Percentiles rank a stretch among this genome's conserved stretches.
Evolutionary conservation across 148 eudicot species (phyloP).

Genomic region (Silene uniflora): DNA sequence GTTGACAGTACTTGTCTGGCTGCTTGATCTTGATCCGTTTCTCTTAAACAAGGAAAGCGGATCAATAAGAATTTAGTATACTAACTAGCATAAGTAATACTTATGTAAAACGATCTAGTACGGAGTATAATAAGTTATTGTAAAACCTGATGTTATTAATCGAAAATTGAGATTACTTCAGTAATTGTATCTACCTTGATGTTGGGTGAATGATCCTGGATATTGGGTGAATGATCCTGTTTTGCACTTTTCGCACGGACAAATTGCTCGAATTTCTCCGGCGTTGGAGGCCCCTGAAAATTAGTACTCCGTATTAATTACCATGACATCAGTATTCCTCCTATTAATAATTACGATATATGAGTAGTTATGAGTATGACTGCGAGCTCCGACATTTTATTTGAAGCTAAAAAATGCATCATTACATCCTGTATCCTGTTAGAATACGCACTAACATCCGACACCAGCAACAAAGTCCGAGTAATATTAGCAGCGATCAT

Average conservation of each 20-base stretch:
- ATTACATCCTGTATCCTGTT: too few relatives aligned
- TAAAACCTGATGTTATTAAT: too few relatives aligned
- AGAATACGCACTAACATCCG: too few relatives aligned
- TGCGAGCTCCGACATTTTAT: too few relatives aligned
- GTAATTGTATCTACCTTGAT: conserved; percentile 28
- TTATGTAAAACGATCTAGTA: too few relatives aligned
- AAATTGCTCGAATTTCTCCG: conserved; percentile 68
- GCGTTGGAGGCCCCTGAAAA: conserved; percentile 74
- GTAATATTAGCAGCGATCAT: not conserved
- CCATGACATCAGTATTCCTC: not conserved
- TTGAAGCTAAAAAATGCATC: too few relatives aligned
- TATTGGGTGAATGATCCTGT: conserved; percentile 36
- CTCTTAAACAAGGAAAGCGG: not conserved
- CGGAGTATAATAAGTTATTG: too few relatives aligned
- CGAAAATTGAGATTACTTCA: too few relatives aligned
- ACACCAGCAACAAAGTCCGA: conserved; percentile 11
- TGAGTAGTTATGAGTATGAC: too few relatives aligned
- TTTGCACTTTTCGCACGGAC: conserved; percentile 36
- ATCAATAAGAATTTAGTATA: not conserved
- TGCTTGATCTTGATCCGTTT: conserved; percentile 43
- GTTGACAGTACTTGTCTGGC: conserved; percentile 20
- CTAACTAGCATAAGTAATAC: not conserved
- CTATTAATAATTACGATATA: too few relatives aligned
- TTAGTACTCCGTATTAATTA: not conserved
- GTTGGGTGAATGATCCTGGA: conserved; percentile 37